Conservation (phyloP, 805 yeast genomes). For the Pichia cabralensis region DNA sequence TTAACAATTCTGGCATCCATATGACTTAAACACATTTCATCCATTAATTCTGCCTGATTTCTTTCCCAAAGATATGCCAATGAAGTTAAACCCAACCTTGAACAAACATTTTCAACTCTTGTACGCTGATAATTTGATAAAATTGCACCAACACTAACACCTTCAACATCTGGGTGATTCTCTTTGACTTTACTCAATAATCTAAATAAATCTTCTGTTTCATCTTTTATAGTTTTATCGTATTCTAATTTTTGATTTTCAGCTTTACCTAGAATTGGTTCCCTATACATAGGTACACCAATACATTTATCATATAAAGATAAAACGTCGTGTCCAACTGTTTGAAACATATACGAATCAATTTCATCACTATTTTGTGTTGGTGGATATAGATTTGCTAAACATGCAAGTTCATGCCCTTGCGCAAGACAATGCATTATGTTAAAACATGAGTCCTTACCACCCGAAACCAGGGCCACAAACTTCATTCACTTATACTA, state of each 20-base stretch:
- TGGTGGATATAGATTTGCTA: constrained; percentile 74
- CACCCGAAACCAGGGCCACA: constrained; percentile 88
- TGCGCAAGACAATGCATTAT: constrained; percentile 74
- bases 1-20: constrained; percentile 80
- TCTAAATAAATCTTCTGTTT: constrained; percentile 70
- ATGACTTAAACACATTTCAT: constrained; percentile 61
- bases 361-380: constrained; percentile 47
- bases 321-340: constrained; percentile 84
- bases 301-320: constrained; percentile 56
- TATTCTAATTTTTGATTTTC: constrained; percentile 63
- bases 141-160: constrained; percentile 93
- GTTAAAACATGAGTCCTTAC: constrained; percentile 91
- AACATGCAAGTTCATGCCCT: constrained; percentile 78
- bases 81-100: constrained; percentile 54
- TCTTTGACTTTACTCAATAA: constrained; percentile 40
- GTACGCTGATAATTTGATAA: constrained; percentile 91
- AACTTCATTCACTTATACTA: constrained; percentile 67
- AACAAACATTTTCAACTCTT: constrained; percentile 86
- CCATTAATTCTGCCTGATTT: constrained; percentile 67
- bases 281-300: constrained; percentile 72
- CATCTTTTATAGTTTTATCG: constrained; percentile 58
- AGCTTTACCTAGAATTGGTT: constrained; percentile 52
- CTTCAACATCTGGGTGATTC: constrained; percentile 64
- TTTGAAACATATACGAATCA: constrained; percentile 95
- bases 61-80: constrained; percentile 87